Percentiles rank a stretch among this genome's conserved stretches.
Conservation (phyloP, 2,329 filamentous ascomycete genomes). For the Trichoderma pleuroti region DNA sequence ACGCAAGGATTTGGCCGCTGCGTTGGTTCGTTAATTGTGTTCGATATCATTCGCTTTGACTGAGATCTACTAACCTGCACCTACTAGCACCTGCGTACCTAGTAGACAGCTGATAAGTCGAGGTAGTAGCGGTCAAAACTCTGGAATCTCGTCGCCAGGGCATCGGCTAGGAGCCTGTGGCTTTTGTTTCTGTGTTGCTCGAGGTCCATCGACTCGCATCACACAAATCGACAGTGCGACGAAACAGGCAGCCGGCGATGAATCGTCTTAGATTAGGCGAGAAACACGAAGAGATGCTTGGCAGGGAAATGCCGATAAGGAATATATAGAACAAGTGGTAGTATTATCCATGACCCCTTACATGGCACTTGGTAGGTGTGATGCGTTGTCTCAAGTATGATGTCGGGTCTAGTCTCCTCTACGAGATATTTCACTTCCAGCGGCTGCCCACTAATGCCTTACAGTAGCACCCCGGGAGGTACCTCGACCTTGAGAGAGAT, state of each 20-base stretch:
- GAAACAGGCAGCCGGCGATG: neutral
- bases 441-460: neutral
- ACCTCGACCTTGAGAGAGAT: neutral
- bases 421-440: neutral
- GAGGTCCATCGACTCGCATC: neutral
- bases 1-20: neutral
- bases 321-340: neutral
- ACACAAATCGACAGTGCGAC: neutral
- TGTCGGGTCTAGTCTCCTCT: neutral
- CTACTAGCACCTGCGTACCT: neutral
- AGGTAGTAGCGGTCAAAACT: neutral
- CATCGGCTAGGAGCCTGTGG: neutral
- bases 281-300: neutral
- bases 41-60: neutral
- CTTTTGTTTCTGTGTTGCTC: neutral
- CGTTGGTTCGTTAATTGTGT: neutral
- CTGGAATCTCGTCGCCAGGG: neutral
- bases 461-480: neutral
- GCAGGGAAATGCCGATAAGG: neutral
- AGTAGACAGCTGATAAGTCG: neutral
- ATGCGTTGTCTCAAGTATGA: neutral
- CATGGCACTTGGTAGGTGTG: neutral
- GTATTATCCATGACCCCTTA: neutral
- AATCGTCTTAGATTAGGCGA: conserved; percentile 3
- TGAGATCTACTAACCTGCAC: neutral